Percentiles rank a stretch among this genome's conserved stretches.
Evolutionary conservation across 2,329 filamentous ascomycete species (phyloP).

Genomic region (Sporothrix brasiliensis): DNA sequence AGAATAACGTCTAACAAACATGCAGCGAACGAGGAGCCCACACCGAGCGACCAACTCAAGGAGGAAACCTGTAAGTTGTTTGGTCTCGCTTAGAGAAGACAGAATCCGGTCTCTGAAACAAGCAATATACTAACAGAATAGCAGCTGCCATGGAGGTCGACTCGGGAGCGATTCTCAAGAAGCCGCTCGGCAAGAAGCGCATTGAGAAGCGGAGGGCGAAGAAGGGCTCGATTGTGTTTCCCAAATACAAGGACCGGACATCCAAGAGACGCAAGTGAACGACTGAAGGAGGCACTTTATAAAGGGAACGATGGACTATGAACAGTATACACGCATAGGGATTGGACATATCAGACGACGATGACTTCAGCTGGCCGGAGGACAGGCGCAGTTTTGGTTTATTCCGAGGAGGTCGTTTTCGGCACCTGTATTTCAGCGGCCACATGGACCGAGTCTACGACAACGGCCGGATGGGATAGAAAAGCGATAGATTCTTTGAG

Average conservation of each 20-base stretch:
- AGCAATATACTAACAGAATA: background rate
- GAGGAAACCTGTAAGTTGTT: conserved; percentile 32
- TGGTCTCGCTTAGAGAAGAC: background rate
- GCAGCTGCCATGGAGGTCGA: conserved; percentile 62
- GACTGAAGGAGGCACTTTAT: background rate
- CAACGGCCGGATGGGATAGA: background rate
- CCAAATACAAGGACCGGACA: conserved; percentile 58
- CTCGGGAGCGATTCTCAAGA: conserved; percentile 40
- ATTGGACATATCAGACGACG: background rate
- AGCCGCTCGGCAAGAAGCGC: conserved; percentile 56
- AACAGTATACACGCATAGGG: background rate
- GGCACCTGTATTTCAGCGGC: background rate
- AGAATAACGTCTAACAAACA: background rate
- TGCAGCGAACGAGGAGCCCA: conserved; percentile 24
- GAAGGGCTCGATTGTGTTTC: conserved; percentile 62
- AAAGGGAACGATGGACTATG: background rate
- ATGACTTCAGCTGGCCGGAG: background rate
- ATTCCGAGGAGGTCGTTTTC: conserved; percentile 10
- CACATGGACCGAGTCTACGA: background rate
- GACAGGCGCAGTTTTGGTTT: conserved; percentile 22
- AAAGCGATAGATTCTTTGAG: conserved; percentile 22
- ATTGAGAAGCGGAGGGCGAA: conserved; percentile 61
- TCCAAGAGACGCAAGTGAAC: conserved; percentile 47
- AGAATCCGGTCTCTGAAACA: background rate
- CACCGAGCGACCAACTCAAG: conserved; percentile 32